A percentile compares a stretch with the other conserved stretches of the same genome.
Evolutionary conservation across 208 protist genomes (phyloP).

Genomic region (Trypanosoma cruzi): DNA sequence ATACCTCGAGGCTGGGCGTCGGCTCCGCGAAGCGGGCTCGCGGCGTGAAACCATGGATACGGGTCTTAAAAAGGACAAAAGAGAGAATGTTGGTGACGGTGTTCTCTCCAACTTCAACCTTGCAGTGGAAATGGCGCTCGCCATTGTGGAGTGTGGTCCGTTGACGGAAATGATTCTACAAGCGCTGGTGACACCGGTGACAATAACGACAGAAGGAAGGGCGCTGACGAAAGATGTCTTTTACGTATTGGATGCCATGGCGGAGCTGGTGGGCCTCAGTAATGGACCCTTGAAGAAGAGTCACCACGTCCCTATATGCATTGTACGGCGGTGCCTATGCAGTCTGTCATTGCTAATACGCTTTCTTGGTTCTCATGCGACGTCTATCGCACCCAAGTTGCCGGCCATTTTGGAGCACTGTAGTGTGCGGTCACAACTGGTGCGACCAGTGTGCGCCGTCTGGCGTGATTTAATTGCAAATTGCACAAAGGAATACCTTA

Average conservation of each 20-base stretch:
- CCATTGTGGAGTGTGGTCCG: conserved; percentile 39
- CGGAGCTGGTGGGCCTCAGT: conserved; percentile 16
- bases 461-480: conserved; percentile 64
- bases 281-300: conserved; percentile 1
- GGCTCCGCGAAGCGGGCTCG: conserved; percentile 34
- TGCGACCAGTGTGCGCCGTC: conserved; percentile 49
- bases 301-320: conserved; percentile 33
- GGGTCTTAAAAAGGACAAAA: not conserved
- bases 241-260: conserved; percentile 27
- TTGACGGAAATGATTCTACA: conserved; percentile 4
- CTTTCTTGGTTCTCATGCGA: conserved; percentile 67
- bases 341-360: conserved; percentile 61
- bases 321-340: conserved; percentile 66
- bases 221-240: conserved; percentile 33
- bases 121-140: conserved; percentile 43
- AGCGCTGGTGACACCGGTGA: conserved; percentile 2
- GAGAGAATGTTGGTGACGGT: conserved; percentile 2
- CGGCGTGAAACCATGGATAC: conserved; percentile 20
- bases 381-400: conserved; percentile 79
- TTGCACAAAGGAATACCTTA: conserved; percentile 68
- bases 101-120: conserved; percentile 37
- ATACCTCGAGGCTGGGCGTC: conserved; percentile 66
- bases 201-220: not conserved
- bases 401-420: conserved; percentile 70
- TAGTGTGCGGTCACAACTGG: conserved; percentile 30